Conservation (phyloP, 495 filamentous ascomycete species). For the Cudoniella acicularis region DNA sequence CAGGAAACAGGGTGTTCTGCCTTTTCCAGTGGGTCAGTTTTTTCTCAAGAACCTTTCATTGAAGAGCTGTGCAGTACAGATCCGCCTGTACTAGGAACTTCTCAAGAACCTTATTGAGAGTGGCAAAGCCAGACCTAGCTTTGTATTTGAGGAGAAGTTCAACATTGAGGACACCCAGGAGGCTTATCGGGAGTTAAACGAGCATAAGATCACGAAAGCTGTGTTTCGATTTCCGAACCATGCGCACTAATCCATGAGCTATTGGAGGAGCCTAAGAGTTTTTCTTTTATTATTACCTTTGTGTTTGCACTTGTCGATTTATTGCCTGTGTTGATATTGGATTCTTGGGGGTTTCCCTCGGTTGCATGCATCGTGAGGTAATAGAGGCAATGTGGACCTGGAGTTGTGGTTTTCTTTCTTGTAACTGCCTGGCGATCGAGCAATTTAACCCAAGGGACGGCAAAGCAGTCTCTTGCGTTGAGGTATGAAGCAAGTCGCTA, state of each 20-base stretch:
- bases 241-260: neutral
- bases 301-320: neutral
- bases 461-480: too few species aligned
- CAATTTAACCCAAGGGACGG: too few species aligned
- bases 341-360: too few species aligned
- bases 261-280: neutral
- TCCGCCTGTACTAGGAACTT: constrained; percentile 1
- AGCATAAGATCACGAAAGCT: neutral
- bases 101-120: constrained; percentile 21
- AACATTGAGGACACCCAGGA: neutral
- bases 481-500: too few species aligned
- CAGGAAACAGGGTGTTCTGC: too few species aligned
- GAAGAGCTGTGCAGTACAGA: constrained; percentile 9
- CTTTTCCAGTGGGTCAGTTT: too few species aligned
- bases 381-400: too few species aligned
- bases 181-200: neutral
- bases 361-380: too few species aligned
- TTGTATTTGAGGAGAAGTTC: constrained; percentile 11
- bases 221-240: neutral
- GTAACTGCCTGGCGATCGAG: too few species aligned
- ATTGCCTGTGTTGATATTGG: too few species aligned
- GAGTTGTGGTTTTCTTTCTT: too few species aligned
- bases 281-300: neutral
- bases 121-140: constrained; percentile 24
- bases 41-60: constrained; percentile 19